Conservation (phyloP, 2,329 filamentous ascomycete genomes). For the Phymatotrichopsis omnivora region DNA sequence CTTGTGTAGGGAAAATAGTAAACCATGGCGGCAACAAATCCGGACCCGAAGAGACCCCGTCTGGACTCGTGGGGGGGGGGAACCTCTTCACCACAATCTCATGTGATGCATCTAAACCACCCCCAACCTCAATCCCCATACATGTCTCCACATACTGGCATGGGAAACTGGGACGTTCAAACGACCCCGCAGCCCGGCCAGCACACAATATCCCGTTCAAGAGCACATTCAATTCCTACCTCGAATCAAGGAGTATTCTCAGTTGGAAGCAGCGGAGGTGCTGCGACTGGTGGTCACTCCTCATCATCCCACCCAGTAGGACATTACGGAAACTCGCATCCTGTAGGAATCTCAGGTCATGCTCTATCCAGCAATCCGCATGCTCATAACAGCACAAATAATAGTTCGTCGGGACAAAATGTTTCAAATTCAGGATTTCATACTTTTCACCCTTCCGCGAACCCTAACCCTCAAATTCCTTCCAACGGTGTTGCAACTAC, state of each 20-base stretch:
- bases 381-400: no score
- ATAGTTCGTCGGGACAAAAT: no score
- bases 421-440: no score
- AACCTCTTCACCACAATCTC: slow-evolving; percentile 21
- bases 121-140: slow-evolving; percentile 22
- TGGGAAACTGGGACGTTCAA: slow-evolving; percentile 23
- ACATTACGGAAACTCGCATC: slow-evolving; percentile 20
- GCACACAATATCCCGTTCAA: slow-evolving; percentile 24
- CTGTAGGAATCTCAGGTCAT: slow-evolving; percentile 13
- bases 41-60: slow-evolving; percentile 27
- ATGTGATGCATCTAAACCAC: slow-evolving; percentile 22
- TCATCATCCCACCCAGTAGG: slow-evolving; percentile 1
- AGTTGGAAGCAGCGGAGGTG: slow-evolving; percentile 24
- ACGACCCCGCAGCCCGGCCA: slow-evolving; percentile 23
- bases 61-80: slow-evolving; percentile 25
- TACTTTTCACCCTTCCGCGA: no score
- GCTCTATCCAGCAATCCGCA: slow-evolving; percentile 13
- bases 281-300: no score
- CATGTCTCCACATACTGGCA: slow-evolving; percentile 23
- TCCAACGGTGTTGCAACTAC: no score
- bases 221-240: slow-evolving; percentile 24
- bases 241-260: slow-evolving; percentile 12
- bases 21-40: slow-evolving; percentile 26
- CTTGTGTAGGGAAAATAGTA: no score
- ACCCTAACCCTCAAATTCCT: no score